Evolutionary conservation across 768 basidiomycete species (phyloP), one percentile per base, ranked within the genome.

Genomic region (Trametes cubensis): DNA sequence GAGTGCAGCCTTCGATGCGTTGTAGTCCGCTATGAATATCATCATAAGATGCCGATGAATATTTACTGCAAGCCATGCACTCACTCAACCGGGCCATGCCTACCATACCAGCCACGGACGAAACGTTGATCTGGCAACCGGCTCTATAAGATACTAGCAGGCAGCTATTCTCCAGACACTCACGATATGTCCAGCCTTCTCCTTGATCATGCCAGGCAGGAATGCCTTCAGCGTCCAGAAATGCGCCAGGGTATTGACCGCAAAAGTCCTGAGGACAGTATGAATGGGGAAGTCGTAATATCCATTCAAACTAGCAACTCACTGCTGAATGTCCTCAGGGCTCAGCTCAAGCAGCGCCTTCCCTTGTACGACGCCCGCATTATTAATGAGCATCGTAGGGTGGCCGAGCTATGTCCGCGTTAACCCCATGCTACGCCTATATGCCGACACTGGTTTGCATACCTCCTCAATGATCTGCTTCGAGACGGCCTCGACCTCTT

Each of bases 181-280:
- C 72, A 92, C 92, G 62, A 99, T 85, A 70, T 99, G 97, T 0
- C 97, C 97, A 3, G 76, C 75, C 52, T 90, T 90, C 40, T 77
- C 77, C 70, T 83, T 84, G 55, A 98, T 79, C 85, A 99, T 89
- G 28, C 81, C 81, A 7, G 97, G 97, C 25, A 99, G 80, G 81
- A 99, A 98, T 0, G 92, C 90, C 69, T 96, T 95, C 62, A 97
- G 74, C 4, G 86, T 90, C 90, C 92, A 97, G 73, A 92, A 98
- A 72, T 97, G 92, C 18, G 91, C 83, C 0, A 97, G 74, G 4
- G 88, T 87, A 71, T 99, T 99, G 54, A 94, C 89, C 15, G 85
- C 85, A 68, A 97, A 94, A 0, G 95, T 96, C 68, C 96, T 97
- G 67, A 1, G 50, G 61, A 62, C 20, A 26, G 45, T 47, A 18